Base-by-base conservation (phyloP, 2,329 filamentous ascomycete species). In the Epichloe coenophiala region DNA sequence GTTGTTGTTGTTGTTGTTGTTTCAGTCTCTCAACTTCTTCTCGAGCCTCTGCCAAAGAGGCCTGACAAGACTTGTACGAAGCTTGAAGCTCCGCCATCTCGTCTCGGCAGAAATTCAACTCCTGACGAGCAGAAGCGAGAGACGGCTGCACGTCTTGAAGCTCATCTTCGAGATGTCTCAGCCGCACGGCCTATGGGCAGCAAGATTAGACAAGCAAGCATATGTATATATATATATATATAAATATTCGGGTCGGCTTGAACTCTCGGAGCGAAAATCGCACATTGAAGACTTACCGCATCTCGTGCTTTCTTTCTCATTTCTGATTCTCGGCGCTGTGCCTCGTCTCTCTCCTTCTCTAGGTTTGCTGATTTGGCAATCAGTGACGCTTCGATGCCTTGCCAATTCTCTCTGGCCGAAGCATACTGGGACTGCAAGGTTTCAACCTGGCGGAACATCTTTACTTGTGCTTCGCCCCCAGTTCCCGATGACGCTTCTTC, bases 401-500 rank as follows among this genome's bases (percentile, higher is more conserved):
- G 90, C 93, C 94, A 98, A 60, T 98, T 98, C 61, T 95, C 88
- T 58, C 88, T 93, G 1, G 93, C 93, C 50, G 94, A 83, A 1
- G 89, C 83, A 67, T 98, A 95, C 64, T 98, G 94, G 6, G 87
- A 93, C 66, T 98, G 93, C 38, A 98, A 70, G 1, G 88, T 96
- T 70, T 98, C 93, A 49, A 98, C 86, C 67, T 98, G 94, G 40
- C 93, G 82, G 42, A 97, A 73, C 40, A 97, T 74, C 65, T 96
- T 97, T 42, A 86, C 86, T 60, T 95, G 89, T 0, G 86, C 81
- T 61, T 95, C 88, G 13, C 89, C 86, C 6, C 82, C 81, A 13
- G 81, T 81, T 15, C 87, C 86, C 3, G 89, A 91, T 1, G 89
- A 89, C 1, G 82, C 88, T 65, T 98, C 93, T 68, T 98, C 93